Conservation (phyloP, 129 eudicot genomes). For the Helianthus tuberosus region DNA sequence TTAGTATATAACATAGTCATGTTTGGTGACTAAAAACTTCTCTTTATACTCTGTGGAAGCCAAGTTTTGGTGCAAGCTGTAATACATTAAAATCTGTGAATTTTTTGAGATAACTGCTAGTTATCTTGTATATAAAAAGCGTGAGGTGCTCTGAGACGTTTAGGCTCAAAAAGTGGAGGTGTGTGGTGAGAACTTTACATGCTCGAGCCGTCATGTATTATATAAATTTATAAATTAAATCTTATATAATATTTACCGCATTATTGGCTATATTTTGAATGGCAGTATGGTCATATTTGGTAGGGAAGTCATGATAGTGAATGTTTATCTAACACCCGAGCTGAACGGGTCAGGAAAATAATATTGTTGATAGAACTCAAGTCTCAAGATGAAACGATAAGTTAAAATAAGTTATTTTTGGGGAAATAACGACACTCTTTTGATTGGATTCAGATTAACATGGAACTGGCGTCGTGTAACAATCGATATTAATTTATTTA, state of each 20-base stretch:
- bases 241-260: background rate
- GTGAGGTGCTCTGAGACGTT: background rate
- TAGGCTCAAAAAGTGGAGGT: background rate
- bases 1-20: constrained; percentile 1
- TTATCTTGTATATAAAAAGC: background rate
- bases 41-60: background rate
- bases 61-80: background rate
- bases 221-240: background rate
- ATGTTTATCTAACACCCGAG: too few relatives aligned
- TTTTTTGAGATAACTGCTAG: background rate
- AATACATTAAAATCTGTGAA: background rate
- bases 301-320: too few relatives aligned
- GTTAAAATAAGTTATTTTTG: too few relatives aligned
- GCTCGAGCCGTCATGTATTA: too few relatives aligned
- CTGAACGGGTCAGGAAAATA: too few relatives aligned
- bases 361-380: too few relatives aligned
- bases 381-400: too few relatives aligned
- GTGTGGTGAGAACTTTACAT: background rate
- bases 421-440: too few relatives aligned
- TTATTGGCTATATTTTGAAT: background rate
- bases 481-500: too few relatives aligned
- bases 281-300: too few relatives aligned
- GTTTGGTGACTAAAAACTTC: background rate
- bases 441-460: too few relatives aligned
- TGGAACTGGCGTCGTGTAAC: too few relatives aligned